Conservation (phyloP, 2,329 filamentous ascomycete species). For the Ophiostoma quercus region DNA sequence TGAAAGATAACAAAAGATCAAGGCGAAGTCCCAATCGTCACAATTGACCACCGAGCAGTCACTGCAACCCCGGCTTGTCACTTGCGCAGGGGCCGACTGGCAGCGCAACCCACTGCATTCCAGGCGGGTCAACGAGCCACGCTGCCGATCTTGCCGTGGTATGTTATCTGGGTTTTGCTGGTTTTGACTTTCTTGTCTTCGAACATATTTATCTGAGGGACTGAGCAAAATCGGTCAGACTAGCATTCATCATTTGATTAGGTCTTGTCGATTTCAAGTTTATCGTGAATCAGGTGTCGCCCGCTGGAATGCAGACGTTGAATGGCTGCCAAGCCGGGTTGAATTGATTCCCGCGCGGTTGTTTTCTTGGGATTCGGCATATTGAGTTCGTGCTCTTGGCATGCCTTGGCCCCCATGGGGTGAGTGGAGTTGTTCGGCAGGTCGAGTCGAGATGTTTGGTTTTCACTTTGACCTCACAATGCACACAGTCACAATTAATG, state of each 20-base stretch:
- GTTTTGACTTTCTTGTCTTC: too few species aligned
- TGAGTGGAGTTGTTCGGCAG: background rate
- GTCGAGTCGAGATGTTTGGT: background rate
- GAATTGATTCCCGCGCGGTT: background rate
- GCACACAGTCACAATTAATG: background rate
- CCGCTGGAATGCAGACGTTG: background rate
- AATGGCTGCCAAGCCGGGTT: background rate
- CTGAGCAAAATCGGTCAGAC: background rate
- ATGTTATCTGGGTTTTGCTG: background rate
- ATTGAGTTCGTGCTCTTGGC: background rate
- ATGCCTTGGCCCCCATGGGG: conserved; percentile 3
- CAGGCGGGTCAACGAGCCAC: background rate
- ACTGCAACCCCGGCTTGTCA: background rate
- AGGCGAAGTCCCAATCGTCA: background rate
- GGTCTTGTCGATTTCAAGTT: background rate
- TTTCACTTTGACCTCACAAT: background rate
- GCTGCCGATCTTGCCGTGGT: background rate
- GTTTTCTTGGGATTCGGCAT: background rate
- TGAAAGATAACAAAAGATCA: background rate
- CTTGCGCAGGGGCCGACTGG: conserved; percentile 3
- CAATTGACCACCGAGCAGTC: background rate
- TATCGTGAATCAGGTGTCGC: background rate
- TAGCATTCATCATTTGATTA: background rate
- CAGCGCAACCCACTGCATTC: background rate
- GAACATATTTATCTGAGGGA: too few species aligned